These are phyloP conservation scores for Coemansia sp. DNA, from an alignment of 192 early-diverging fungal species.

Conservation along the genomic window DNA sequence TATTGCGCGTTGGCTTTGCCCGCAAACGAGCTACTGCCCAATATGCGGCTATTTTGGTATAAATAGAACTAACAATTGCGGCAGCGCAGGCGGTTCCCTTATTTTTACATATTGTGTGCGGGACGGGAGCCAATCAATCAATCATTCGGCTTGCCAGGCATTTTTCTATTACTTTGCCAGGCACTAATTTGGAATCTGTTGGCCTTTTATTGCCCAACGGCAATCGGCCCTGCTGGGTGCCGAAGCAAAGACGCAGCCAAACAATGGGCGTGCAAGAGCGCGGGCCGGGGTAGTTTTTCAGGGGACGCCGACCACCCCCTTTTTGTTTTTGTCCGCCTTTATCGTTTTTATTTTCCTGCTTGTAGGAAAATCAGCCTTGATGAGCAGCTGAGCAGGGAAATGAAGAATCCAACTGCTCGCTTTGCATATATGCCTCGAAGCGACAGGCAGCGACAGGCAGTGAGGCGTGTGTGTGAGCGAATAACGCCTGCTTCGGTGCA, in stretches of 20 bases:
- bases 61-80: too few species aligned
- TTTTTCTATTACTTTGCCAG: too few species aligned
- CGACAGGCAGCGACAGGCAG: too few species aligned
- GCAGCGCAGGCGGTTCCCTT: constrained; percentile 1
- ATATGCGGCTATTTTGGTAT: too few species aligned
- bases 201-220: too few species aligned
- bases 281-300: neutral
- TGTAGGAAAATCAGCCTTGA: neutral
- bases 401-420: neutral
- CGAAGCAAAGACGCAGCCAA: neutral
- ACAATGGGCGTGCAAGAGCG: neutral
- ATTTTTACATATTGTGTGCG: neutral
- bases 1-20: too few species aligned
- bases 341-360: constrained; percentile 3
- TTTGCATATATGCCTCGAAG: constrained; percentile 6
- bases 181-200: too few species aligned
- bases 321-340: neutral
- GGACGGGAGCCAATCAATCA: neutral
- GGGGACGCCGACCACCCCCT: neutral
- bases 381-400: constrained; percentile 1
- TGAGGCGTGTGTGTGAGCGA: too few species aligned
- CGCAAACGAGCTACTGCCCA: too few species aligned
- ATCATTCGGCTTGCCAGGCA: neutral
- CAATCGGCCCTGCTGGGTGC: too few species aligned
- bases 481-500: too few species aligned